A percentile compares a stretch with the other conserved stretches of the same genome.
Conservation (phyloP, 2,329 filamentous ascomycete species). For the Ophiostoma montium region DNA sequence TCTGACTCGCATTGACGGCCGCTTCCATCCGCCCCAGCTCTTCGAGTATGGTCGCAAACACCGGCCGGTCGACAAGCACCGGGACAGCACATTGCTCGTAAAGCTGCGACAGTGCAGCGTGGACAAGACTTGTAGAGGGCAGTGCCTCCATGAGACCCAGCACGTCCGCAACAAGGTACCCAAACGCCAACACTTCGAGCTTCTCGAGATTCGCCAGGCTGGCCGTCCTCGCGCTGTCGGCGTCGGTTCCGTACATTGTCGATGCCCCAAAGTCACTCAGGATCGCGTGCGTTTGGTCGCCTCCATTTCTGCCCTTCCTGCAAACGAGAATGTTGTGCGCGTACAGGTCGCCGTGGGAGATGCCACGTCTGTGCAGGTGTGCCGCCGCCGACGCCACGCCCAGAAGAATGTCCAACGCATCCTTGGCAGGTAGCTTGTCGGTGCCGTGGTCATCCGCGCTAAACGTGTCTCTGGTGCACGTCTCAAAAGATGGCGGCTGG, state of each 20-base stretch:
- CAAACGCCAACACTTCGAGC: constrained; percentile 34
- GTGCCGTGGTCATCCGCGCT: constrained; percentile 13
- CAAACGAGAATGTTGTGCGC: constrained; percentile 31
- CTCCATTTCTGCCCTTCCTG: neutral
- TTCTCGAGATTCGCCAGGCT: constrained; percentile 21
- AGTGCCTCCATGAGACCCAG: constrained; percentile 20
- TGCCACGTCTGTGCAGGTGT: constrained; percentile 29
- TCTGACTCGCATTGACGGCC: neutral
- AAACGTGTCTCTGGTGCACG: constrained; percentile 32
- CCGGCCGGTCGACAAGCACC: constrained; percentile 18
- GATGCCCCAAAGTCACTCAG: constrained; percentile 34
- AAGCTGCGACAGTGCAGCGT: constrained; percentile 16
- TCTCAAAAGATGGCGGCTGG: constrained; percentile 28
- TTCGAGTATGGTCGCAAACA: constrained; percentile 19
- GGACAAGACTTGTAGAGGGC: neutral
- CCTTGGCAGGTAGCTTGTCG: constrained; percentile 17
- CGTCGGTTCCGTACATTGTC: constrained; percentile 25
- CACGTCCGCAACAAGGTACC: constrained; percentile 31
- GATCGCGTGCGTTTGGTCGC: constrained; percentile 23
- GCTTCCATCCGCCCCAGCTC: constrained; percentile 8
- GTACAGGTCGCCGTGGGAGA: constrained; percentile 33
- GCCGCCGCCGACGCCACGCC: constrained; percentile 27
- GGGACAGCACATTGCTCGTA: constrained; percentile 17
- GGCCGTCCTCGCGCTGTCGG: constrained; percentile 7
- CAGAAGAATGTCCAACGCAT: constrained; percentile 23